Conservation (phyloP, 257 asterid species). For the Capsicum chinense region DNA sequence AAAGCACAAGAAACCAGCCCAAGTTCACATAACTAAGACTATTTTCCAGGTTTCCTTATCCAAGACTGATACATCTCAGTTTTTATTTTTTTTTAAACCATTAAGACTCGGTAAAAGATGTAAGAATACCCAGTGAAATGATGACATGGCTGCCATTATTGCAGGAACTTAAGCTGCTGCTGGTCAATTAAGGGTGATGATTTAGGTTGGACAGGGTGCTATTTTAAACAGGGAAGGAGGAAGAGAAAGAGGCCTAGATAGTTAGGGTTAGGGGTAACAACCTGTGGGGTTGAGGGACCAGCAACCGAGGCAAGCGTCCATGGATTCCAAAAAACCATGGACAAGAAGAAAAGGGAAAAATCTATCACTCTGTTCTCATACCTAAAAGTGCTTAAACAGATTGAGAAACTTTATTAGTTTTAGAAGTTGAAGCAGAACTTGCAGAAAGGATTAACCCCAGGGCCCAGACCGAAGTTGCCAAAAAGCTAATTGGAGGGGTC, state of each 20-base stretch:
- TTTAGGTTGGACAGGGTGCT: background rate
- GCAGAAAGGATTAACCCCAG: background rate
- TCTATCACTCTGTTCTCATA: background rate
- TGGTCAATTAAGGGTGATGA: background rate
- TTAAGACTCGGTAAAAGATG: background rate
- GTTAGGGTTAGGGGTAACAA: background rate
- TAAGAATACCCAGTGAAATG: background rate
- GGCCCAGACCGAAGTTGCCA: background rate
- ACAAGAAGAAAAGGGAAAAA: background rate
- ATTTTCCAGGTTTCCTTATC: background rate
- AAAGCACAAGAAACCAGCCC: background rate
- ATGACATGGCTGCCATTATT: background rate
- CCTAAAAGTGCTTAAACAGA: background rate
- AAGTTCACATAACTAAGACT: background rate
- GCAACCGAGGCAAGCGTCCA: background rate
- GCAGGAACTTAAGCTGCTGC: background rate
- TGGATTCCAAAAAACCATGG: slow-evolving; percentile 14
- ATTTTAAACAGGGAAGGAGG: background rate
- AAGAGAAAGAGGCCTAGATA: background rate
- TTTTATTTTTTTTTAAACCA: background rate
- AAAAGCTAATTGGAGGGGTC: background rate
- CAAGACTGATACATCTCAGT: background rate
- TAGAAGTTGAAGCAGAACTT: slow-evolving; percentile 10
- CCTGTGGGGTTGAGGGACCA: background rate
- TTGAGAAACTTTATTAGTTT: background rate